Conservation (phyloP, 352 stramenopile species). For the Pythium sp. region DNA sequence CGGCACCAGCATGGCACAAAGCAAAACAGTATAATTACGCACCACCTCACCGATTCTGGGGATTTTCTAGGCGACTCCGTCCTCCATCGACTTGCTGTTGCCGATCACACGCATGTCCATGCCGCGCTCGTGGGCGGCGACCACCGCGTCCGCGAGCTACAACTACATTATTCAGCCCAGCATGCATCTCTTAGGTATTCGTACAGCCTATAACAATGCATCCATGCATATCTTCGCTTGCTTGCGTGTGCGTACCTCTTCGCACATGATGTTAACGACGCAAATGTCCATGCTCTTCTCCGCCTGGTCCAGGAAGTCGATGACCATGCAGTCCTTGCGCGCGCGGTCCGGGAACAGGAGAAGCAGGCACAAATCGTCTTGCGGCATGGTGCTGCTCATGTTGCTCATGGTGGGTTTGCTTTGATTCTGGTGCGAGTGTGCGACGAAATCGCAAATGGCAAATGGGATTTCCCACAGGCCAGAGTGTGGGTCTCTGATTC, state of each 20-base stretch:
- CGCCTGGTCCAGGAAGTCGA: background rate
- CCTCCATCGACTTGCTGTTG: background rate
- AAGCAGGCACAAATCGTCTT: background rate
- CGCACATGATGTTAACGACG: slow-evolving; percentile 1
- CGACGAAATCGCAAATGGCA: background rate
- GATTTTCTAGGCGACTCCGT: background rate
- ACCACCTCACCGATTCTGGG: background rate
- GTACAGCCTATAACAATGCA: no score
- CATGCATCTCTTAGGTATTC: no score
- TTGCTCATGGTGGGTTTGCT: background rate
- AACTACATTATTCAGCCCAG: no score
- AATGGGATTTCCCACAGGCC: background rate
- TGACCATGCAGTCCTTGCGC: background rate
- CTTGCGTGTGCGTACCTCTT: background rate
- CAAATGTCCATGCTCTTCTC: slow-evolving; percentile 1
- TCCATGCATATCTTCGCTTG: background rate
- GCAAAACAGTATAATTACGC: background rate
- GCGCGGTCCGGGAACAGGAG: slow-evolving; percentile 1
- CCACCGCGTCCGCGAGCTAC: slow-evolving; percentile 2
- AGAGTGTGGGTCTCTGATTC: no score
- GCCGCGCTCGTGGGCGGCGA: slow-evolving; percentile 4
- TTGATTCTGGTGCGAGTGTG: background rate
- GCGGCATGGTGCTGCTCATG: background rate
- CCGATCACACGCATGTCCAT: slow-evolving; percentile 5
- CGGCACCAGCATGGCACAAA: background rate